Evolutionary conservation across 1,284 basidiomycete species (phyloP).

Genomic region (Sparassis latifolia): DNA sequence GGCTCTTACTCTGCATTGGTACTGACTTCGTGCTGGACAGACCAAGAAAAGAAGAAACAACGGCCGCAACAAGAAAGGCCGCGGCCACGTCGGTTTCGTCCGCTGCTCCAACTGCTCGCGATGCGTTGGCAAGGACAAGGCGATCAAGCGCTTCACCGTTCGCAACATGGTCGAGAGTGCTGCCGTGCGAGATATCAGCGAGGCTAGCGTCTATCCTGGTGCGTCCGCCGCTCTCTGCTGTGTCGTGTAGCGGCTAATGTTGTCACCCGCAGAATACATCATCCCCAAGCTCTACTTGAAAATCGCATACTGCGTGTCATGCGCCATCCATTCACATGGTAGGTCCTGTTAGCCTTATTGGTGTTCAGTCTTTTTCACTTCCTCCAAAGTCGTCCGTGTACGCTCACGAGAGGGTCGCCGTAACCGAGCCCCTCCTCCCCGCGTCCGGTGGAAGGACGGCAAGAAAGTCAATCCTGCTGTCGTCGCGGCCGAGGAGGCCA

Average conservation of each 20-base stretch:
- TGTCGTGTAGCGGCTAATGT: neutral
- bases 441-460: slow-evolving; percentile 96
- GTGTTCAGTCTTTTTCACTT: slow-evolving; percentile 3
- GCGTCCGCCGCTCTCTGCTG: slow-evolving; percentile 25
- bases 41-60: slow-evolving; percentile 99
- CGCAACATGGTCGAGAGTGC: slow-evolving; percentile 99
- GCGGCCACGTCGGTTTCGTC: slow-evolving; percentile 91
- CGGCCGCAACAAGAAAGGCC: slow-evolving; percentile 97
- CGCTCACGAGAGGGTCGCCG: slow-evolving; percentile 90
- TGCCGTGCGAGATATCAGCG: slow-evolving; percentile 95
- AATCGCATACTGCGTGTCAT: slow-evolving; percentile 98
- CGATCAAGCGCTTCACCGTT: slow-evolving; percentile 99
- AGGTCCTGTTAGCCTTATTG: slow-evolving; percentile 20
- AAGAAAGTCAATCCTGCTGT: slow-evolving; percentile 86
- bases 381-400: slow-evolving; percentile 78
- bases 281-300: slow-evolving; percentile 99
- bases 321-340: slow-evolving; percentile 99
- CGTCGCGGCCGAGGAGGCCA: slow-evolving; percentile 46
- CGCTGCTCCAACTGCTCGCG: slow-evolving; percentile 99
- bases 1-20: slow-evolving; percentile 1
- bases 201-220: slow-evolving; percentile 93
- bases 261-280: slow-evolving; percentile 70
- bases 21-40: slow-evolving; percentile 34
- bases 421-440: slow-evolving; percentile 94
- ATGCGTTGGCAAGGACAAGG: slow-evolving; percentile 95